A percentile compares a stretch with the other conserved stretches of the same genome.
Evolutionary conservation across 108 stramenopile genomes (phyloP).

Genomic region (Craspedostauros australis): DNA sequence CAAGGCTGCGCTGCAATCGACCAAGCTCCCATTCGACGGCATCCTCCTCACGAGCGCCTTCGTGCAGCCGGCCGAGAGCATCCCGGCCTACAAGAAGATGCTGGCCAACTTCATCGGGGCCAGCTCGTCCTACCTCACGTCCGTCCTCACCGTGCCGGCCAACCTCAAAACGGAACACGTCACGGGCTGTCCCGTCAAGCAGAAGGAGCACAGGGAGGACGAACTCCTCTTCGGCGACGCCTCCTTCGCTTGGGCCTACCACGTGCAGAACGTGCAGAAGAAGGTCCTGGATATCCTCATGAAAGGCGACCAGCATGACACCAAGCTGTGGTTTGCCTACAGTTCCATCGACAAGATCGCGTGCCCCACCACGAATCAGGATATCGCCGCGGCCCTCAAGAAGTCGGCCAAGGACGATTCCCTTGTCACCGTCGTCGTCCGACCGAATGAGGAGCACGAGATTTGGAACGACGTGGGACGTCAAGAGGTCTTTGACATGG

Average conservation of each 20-base stretch:
- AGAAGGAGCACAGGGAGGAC: slow-evolving; percentile 18
- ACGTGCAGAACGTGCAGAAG: slow-evolving; percentile 3
- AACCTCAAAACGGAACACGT: slow-evolving; percentile 3
- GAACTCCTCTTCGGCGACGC: background rate
- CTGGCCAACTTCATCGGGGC: too few species aligned
- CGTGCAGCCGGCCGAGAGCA: background rate
- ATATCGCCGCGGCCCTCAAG: background rate
- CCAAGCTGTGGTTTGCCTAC: slow-evolving; percentile 10
- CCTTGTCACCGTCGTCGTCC: slow-evolving; percentile 4
- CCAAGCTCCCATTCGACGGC: too few species aligned
- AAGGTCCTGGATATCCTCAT: background rate
- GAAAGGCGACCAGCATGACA: too few species aligned
- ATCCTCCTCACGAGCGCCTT: slow-evolving; percentile 14
- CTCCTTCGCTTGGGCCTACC: slow-evolving; percentile 8
- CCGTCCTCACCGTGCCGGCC: slow-evolving; percentile 7
- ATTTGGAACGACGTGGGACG: slow-evolving; percentile 18
- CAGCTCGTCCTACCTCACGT: background rate
- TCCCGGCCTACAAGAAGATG: too few species aligned
- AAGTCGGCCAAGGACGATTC: slow-evolving; percentile 11
- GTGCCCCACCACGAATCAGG: background rate
- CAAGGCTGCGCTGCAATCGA: too few species aligned
- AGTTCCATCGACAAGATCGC: slow-evolving; percentile 9
- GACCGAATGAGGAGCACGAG: slow-evolving; percentile 18
- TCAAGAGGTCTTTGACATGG: slow-evolving; percentile 2
- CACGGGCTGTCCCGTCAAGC: slow-evolving; percentile 4